Evolutionary conservation across 352 stramenopile genomes (phyloP), one percentile per base, ranked within the genome.

Genomic region (Globisporangium heterothallicum): DNA sequence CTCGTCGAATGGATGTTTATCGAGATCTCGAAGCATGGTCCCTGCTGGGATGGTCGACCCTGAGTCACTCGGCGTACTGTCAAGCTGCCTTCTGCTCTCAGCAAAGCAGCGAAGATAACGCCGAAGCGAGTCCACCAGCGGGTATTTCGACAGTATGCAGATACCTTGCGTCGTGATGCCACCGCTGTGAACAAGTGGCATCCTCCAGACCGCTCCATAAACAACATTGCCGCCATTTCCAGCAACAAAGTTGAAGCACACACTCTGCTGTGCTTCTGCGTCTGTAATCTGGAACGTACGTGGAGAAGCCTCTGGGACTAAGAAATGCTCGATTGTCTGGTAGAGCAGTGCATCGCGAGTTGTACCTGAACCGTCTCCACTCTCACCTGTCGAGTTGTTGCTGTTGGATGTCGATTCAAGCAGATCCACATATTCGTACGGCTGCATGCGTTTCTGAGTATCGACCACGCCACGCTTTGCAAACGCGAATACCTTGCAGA

Each of bases 211-310:
- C 7, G 72, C 71, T 0, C 73, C 76, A 32, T 84, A 81, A 1
- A 81, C 41, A 4, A 52, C 29, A 18, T 65, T 64, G 0, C 69
- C 58, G 0, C 59, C 66, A 25, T 52, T 68, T 6, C 74, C 73
- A 48, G 65, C 64, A n/a, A 66, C 60, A 36, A 87, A 87, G 45
- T 82, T 83, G 45, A 80, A 87, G 18, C 63, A 73, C 9, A 82
- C 14, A 0, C 52, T 41, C 19, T 61, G 67, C 5, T 49, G 47
- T 4, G 45, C 21, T 10, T 45, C 45, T 2, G 38, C 6, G 2
- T 66, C 51, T 3, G 56, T 27, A 12, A 55, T 40, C 6, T 50
- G 16, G 12, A 57, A 53, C 8, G 62, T 53, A 21, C 56, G 27
- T 16, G 47, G 42, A 3, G 34, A 49, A 6, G 41, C 54, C 12